These are phyloP conservation scores for Plasmopara viticola DNA, from an alignment of 352 stramenopile genomes.

Conservation along the genomic window DNA sequence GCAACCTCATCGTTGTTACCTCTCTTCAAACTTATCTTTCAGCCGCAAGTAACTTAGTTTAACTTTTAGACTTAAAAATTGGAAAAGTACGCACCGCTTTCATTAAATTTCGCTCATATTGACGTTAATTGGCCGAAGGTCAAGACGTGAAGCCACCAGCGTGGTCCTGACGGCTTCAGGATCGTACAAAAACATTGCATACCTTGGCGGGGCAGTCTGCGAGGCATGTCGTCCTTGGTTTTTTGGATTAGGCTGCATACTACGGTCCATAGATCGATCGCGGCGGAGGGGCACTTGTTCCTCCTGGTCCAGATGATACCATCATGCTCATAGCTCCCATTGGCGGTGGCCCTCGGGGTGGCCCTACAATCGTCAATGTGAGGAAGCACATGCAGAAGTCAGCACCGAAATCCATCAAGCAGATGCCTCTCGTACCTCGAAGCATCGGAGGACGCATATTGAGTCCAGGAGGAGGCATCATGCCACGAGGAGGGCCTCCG, in stretches of 20 bases:
- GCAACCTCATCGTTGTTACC: background rate
- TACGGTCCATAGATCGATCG: conserved; percentile 73
- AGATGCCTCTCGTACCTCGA: conserved; percentile 23
- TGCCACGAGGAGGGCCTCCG: conserved; percentile 57
- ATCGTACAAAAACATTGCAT: background rate
- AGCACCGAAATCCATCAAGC: background rate
- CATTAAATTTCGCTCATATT: background rate
- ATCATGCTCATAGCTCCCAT: conserved; percentile 39
- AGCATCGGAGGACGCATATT: conserved; percentile 75
- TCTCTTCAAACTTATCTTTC: background rate
- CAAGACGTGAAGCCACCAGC: background rate
- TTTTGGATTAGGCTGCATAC: conserved; percentile 12
- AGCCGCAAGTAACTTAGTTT: background rate
- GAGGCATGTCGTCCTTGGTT: background rate
- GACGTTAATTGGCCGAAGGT: background rate
- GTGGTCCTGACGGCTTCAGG: background rate
- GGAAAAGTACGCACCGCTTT: background rate
- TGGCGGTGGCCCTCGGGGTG: conserved; percentile 37
- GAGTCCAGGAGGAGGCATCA: conserved; percentile 55
- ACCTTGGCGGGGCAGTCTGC: background rate
- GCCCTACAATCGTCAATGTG: conserved; percentile 22
- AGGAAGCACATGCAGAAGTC: background rate
- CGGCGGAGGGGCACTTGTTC: conserved; percentile 32
- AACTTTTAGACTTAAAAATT: background rate
- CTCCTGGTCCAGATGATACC: conserved; percentile 20